Percentiles rank a stretch among this genome's conserved stretches.
Evolutionary conservation across 163 green algal genomes (phyloP).

Genomic region (Chlamydomonas reinhardtii): DNA sequence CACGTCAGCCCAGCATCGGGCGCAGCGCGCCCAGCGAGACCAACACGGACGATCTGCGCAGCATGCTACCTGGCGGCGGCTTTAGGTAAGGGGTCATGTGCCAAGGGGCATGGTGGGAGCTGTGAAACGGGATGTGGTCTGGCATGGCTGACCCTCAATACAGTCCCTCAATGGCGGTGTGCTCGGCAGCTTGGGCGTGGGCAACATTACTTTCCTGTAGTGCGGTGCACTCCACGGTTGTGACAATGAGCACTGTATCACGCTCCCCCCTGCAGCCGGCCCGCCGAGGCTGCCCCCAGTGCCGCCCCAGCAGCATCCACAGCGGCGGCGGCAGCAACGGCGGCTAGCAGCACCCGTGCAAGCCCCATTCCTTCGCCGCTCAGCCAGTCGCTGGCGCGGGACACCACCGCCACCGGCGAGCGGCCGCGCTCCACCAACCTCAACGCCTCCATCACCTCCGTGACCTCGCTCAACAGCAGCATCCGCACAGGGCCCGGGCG

Average conservation of each 20-base stretch:
- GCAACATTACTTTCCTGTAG: too few relatives aligned
- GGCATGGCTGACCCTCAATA: too few relatives aligned
- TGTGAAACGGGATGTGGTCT: too few relatives aligned
- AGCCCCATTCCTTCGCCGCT: background rate
- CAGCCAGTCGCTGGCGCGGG: background rate
- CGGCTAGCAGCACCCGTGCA: background rate
- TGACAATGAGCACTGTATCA: too few relatives aligned
- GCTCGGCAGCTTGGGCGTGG: too few relatives aligned
- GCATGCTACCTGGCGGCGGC: background rate
- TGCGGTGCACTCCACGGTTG: too few relatives aligned
- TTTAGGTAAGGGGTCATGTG: background rate
- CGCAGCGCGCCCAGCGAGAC: background rate
- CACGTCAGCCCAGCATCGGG: constrained; percentile 15
- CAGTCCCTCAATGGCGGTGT: too few relatives aligned
- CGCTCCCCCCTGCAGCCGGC: too few relatives aligned
- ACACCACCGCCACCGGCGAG: background rate
- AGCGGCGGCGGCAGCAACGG: too few relatives aligned
- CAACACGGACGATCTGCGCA: background rate
- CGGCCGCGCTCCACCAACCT: background rate
- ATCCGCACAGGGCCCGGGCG: background rate
- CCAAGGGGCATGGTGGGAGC: too few relatives aligned
- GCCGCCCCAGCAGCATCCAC: too few relatives aligned
- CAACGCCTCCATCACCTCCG: background rate
- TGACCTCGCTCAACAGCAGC: background rate
- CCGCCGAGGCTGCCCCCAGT: too few relatives aligned